Evolutionary conservation across 495 filamentous ascomycete genomes (phyloP).

Genomic region (Penicillium lividum): DNA sequence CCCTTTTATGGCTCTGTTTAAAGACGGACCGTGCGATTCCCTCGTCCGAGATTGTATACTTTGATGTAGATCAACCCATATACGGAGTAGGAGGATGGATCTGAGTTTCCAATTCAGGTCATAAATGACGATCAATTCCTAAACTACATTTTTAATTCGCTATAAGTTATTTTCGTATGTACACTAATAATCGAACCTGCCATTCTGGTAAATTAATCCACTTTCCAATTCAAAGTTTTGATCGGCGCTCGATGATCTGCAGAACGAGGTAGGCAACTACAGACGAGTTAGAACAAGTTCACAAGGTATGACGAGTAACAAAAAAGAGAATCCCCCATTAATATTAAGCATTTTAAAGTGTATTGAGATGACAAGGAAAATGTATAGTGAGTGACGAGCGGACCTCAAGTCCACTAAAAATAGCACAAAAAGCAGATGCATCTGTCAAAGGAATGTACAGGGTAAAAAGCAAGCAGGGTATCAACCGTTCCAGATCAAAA

Average conservation of each 20-base stretch:
- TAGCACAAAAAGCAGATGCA: conserved; percentile 1
- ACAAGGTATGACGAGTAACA: neutral
- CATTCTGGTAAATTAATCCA: neutral
- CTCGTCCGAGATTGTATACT: neutral
- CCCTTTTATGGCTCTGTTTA: too few relatives aligned
- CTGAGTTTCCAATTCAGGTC: neutral
- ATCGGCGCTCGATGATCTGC: conserved; percentile 34
- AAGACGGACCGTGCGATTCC: neutral
- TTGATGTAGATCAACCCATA: neutral
- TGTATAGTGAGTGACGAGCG: conserved; percentile 9
- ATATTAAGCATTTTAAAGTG: conserved; percentile 22
- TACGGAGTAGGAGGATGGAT: too few relatives aligned
- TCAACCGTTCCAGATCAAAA: neutral
- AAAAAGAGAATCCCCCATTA: conserved; percentile 6
- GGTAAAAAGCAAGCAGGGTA: conserved; percentile 1
- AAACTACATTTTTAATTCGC: neutral
- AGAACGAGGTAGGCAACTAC: conserved; percentile 41
- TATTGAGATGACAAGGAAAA: conserved; percentile 9
- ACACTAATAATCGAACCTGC: neutral
- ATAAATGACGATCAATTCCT: neutral
- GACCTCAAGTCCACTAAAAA: neutral
- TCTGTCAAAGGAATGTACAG: neutral
- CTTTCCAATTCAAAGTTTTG: conserved; percentile 31
- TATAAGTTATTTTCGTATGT: neutral
- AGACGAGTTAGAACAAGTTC: conserved; percentile 24